Base-by-base conservation (phyloP, 352 stramenopile genomes). In the Pythium grandisporangium region DNA sequence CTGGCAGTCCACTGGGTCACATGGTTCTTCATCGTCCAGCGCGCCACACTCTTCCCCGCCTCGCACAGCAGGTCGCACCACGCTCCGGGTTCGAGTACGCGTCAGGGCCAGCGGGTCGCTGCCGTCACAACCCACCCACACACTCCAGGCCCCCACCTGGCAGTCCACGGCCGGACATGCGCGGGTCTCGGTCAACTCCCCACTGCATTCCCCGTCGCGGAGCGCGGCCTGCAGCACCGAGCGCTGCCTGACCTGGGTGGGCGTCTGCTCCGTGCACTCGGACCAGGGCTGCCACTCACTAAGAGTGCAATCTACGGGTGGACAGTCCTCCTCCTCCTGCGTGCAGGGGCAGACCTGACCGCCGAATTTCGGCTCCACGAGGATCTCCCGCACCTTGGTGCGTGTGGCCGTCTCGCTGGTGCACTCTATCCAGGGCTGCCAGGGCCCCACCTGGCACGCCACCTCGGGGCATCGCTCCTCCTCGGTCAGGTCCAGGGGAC, bases 341-440 rank as follows among this genome's bases (percentile, higher is more conserved):
- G 35, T 30, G 4, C 12, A 2, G 5, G 35, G 26, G 29, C 56
- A 66, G 16, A 26, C n/a, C n/a, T 42, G 23, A 8, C 51, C 56
- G 23, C 51, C 51, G 43, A 58, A 58, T 13, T 34, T 34, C 8
- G 42, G 12, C 1, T 37, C 2, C 16, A 51, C 53, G 2, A 66
- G 2, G 1, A 80, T 37, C 4, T 39, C 10, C 4, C 70, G 67
- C 1, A 59, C 53, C 0, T 65, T 57, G 1, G 43, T 58, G 5
- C 48, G 61, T 3, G 54, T 70, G 1, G 51, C 20, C 0, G 58
- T 69, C 16, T 42, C 38, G 7, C 58, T 4, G n/a, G 50, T 58
- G 34, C 69, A 85, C 0, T 39, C 53, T 2, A 58, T 70, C 69
- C 69, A 85, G 3, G 35, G 41, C 19, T 48, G 69, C 72, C 72